Base-by-base conservation (phyloP, 768 basidiomycete genomes). In the Hericium erinaceus region DNA sequence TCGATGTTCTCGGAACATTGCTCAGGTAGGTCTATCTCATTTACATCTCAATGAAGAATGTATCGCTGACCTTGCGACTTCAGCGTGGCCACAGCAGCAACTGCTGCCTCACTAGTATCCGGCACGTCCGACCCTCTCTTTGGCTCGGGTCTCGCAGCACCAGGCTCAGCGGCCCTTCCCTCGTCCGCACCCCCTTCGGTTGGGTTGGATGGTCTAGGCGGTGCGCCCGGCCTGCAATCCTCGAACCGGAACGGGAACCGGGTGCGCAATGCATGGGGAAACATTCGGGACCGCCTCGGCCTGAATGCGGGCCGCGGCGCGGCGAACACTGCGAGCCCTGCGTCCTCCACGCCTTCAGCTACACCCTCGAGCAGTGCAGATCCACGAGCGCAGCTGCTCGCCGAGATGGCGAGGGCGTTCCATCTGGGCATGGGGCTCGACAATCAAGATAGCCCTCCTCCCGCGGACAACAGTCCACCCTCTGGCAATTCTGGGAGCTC, bases 41-140 rank as follows among this genome's bases (percentile, higher is more conserved):
- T 56, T 38, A 52, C 57, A 52, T 52, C 18, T 13, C 16, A 13
- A 28, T 52, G 15, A 38, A 4, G 10, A 20, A 12, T 50, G 59
- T 57, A 50, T 15, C 49, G 54, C 28, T 33, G 28, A 33, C 28
- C 4, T 33, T 8, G 28, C 28, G 28, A 16, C 18, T 67, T 52
- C 60, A 89, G 91, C 64, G 91, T 92, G 37, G 91, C 91, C 3
- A 89, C 91, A n/a, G 88, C 91, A 10, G 91, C 91, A n/a, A 92
- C 90, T 1, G 90, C 91, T 1, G 89, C 88, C 8, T 92, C 91
- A 3, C 77, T 90, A 28, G 76, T 89, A n/a, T 84, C 85, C 1
- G 87, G 87, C 39, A 80, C 83, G 22, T 81, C 83, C 4, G 80
- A 85, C 52, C 78, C 82, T 11, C 79, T 89, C 48, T 77, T 86